These are phyloP conservation scores for Tritrichomonas foetus DNA, from an alignment of 208 protist genomes.

Conservation along the genomic window DNA sequence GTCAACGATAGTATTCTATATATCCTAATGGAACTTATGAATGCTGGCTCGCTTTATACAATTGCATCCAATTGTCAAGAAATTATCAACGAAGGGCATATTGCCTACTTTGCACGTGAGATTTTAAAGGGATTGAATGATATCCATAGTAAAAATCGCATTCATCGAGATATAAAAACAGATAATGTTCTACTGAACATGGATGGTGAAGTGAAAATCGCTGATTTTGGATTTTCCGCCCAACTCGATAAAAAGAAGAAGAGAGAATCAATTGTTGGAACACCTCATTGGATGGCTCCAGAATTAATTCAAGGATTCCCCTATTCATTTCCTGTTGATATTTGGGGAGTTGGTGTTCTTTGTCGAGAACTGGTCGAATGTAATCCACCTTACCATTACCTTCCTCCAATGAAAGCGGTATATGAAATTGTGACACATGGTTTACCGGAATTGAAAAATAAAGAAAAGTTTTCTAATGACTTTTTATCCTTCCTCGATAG, in stretches of 20 bases:
- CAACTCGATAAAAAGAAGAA: neutral
- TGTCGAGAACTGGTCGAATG: constrained; percentile 46
- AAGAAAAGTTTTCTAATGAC: neutral
- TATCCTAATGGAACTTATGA: constrained; percentile 11
- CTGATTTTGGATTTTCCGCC: constrained; percentile 44
- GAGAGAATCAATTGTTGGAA: constrained; percentile 24
- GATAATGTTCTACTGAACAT: constrained; percentile 48
- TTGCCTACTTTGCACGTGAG: constrained; percentile 24
- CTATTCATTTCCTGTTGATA: constrained; percentile 45
- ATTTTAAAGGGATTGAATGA: constrained; percentile 37
- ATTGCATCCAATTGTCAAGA: neutral
- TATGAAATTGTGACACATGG: neutral
- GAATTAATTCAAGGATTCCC: constrained; percentile 44
- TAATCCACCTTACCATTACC: constrained; percentile 42
- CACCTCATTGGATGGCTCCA: constrained; percentile 55
- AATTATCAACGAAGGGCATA: neutral
- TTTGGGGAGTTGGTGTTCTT: constrained; percentile 50
- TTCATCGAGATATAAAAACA: constrained; percentile 54
- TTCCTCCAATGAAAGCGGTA: constrained; percentile 30
- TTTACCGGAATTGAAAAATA: neutral
- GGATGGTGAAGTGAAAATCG: constrained; percentile 43
- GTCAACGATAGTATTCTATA: neutral
- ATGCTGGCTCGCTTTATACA: neutral
- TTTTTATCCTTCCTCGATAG: neutral
- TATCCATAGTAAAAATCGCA: constrained; percentile 41